Conservation (phyloP, 148 eudicot species). For the Heliamphora exappendiculata region DNA sequence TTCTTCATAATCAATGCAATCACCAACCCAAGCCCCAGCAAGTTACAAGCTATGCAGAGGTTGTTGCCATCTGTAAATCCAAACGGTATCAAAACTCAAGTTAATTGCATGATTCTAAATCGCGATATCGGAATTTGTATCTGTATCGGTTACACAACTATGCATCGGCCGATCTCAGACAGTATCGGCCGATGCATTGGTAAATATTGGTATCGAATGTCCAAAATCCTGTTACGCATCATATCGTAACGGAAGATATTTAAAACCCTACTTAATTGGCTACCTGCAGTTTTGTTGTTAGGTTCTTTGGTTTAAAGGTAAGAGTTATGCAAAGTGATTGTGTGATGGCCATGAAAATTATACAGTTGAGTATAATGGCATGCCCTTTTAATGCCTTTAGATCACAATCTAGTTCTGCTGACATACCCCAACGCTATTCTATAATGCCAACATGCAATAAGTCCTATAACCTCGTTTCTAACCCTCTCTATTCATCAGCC, state of each 20-base stretch:
- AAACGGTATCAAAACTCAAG: background rate
- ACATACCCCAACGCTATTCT: background rate
- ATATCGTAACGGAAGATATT: too few relatives aligned
- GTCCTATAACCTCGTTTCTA: constrained; percentile 5
- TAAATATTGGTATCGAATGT: too few relatives aligned
- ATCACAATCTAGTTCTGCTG: constrained; percentile 10
- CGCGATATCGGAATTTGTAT: too few relatives aligned
- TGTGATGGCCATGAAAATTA: background rate
- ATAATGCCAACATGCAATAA: background rate
- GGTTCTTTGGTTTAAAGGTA: background rate
- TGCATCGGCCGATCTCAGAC: too few relatives aligned
- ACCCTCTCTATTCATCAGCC: constrained; percentile 5
- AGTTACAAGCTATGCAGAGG: background rate
- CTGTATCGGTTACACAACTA: too few relatives aligned
- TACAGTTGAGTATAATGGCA: background rate
- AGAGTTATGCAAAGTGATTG: background rate
- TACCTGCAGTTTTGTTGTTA: background rate
- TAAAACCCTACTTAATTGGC: background rate
- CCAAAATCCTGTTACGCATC: too few relatives aligned
- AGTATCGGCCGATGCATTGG: too few relatives aligned
- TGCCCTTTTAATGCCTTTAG: background rate
- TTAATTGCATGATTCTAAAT: too few relatives aligned
- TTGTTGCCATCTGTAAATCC: background rate
- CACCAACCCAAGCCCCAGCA: constrained; percentile 1
- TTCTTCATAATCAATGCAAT: background rate